Conservation (phyloP, 805 yeast species). For the Saturnispora zaruensis region DNA sequence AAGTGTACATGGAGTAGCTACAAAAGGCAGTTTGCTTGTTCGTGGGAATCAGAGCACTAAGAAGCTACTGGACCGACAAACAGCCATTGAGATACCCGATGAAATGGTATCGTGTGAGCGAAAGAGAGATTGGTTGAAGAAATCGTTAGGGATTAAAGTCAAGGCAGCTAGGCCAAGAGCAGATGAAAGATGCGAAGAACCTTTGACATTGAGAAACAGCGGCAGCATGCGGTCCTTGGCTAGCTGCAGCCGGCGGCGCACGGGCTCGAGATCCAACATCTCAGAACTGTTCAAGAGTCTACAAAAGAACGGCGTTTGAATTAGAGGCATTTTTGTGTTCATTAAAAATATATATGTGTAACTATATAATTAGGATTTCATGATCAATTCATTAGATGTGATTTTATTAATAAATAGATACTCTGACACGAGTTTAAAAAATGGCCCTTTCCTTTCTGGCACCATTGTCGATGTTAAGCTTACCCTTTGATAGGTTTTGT, state of each 20-base stretch:
- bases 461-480: slow-evolving; percentile 5
- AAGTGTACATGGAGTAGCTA: background rate
- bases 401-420: background rate
- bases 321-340: no score
- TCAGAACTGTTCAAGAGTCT: background rate
- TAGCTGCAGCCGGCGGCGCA: background rate
- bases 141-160: background rate
- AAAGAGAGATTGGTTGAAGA: background rate
- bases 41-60: no score
- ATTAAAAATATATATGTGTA: background rate
- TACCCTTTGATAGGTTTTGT: background rate
- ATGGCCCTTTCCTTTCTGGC: slow-evolving; percentile 1
- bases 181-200: background rate
- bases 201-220: background rate
- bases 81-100: background rate
- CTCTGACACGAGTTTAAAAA: background rate
- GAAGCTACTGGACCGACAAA: background rate
- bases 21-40: background rate
- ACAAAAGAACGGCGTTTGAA: background rate
- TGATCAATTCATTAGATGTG: background rate
- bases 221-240: background rate
- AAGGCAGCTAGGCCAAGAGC: background rate
- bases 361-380: background rate
- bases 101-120: background rate
- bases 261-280: background rate